Percentiles rank a stretch among this genome's conserved stretches.
Conservation (phyloP, 768 basidiomycete species). For the Dioszegia aurantiaca region DNA sequence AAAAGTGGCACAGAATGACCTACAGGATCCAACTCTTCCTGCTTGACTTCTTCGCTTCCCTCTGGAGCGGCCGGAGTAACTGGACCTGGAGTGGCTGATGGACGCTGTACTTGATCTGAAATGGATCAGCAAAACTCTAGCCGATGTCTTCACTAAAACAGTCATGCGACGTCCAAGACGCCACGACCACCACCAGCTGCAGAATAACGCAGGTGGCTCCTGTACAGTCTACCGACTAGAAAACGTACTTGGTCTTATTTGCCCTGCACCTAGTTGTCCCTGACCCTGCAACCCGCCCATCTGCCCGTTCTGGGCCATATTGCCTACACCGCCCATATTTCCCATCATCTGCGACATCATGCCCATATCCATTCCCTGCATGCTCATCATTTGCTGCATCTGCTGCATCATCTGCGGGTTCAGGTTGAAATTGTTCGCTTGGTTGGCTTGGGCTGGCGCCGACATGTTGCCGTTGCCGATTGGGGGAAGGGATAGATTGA, state of each 20-base stretch:
- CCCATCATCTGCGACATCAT: constrained; percentile 72
- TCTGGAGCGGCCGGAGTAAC: constrained; percentile 8
- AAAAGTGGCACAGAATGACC: background rate
- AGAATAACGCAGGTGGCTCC: too few species aligned
- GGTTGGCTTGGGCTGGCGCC: background rate
- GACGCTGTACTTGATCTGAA: constrained; percentile 5
- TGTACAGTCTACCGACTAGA: background rate
- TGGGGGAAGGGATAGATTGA: constrained; percentile 22
- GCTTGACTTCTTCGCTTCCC: constrained; percentile 27
- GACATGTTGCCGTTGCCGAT: background rate
- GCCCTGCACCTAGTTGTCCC: background rate
- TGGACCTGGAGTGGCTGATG: constrained; percentile 14
- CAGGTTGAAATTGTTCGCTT: constrained; percentile 56
- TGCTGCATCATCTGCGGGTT: constrained; percentile 64
- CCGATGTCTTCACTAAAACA: too few species aligned
- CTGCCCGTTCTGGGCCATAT: constrained; percentile 11
- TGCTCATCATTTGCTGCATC: constrained; percentile 58
- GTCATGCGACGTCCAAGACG: too few species aligned
- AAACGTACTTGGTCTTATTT: constrained; percentile 10
- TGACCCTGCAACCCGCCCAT: constrained; percentile 3
- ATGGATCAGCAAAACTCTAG: constrained; percentile 1
- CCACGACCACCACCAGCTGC: too few species aligned
- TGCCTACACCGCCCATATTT: constrained; percentile 51
- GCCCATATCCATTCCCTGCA: constrained; percentile 54
- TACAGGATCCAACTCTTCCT: constrained; percentile 21